Conservation (phyloP, 441 rosid species). For the Syzygium malaccense region DNA sequence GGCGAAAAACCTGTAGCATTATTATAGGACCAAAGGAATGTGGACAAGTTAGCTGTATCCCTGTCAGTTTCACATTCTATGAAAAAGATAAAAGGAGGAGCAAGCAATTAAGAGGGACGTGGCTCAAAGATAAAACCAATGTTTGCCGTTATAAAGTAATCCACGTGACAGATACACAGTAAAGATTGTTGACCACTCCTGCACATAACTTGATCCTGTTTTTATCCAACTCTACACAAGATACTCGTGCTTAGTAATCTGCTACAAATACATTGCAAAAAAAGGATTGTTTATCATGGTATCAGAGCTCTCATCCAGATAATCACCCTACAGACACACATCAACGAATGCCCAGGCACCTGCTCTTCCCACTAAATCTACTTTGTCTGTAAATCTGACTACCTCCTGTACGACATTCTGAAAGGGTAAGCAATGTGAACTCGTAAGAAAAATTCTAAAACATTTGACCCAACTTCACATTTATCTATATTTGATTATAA, state of each 20-base stretch:
- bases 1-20: slow-evolving; percentile 67
- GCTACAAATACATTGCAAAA: background rate
- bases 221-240: background rate
- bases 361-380: too few species aligned
- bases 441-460: background rate
- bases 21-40: background rate
- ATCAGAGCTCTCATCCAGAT: too few species aligned
- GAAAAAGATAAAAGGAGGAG: background rate
- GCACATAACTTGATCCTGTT: background rate
- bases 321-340: too few species aligned
- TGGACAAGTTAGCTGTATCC: background rate
- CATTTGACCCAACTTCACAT: background rate
- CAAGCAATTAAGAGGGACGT: background rate
- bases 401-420: too few species aligned
- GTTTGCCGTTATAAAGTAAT: background rate
- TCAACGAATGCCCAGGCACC: too few species aligned
- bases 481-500: background rate
- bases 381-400: too few species aligned
- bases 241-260: background rate
- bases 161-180: background rate
- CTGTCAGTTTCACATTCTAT: background rate
- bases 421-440: background rate
- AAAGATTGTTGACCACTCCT: background rate
- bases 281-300: too few species aligned
- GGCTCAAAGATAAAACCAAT: background rate